Evolutionary conservation across 2,329 filamentous ascomycete genomes (phyloP).

Genomic region (Fusarium xyrophilum): DNA sequence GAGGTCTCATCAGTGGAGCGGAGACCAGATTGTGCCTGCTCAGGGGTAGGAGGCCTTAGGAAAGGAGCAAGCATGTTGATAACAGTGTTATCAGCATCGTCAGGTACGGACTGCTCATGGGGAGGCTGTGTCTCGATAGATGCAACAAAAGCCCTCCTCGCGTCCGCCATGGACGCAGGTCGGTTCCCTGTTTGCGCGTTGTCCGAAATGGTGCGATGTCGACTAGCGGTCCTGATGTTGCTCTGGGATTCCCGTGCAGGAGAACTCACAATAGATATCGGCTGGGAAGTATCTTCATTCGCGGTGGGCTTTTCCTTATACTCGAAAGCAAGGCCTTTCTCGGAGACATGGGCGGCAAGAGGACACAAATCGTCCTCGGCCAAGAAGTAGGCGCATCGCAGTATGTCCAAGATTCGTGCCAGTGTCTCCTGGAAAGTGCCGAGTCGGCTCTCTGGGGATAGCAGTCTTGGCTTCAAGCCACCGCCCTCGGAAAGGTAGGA

Average conservation of each 20-base stretch:
- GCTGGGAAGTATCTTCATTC: slow-evolving; percentile 3
- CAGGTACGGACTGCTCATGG: slow-evolving; percentile 26
- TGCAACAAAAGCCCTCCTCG: slow-evolving; percentile 2
- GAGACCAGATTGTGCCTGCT: slow-evolving; percentile 42
- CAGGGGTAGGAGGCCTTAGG: slow-evolving; percentile 54
- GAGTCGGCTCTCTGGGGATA: slow-evolving; percentile 44
- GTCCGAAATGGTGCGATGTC: slow-evolving; percentile 17
- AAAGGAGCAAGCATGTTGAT: slow-evolving; percentile 59
- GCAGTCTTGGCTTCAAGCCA: slow-evolving; percentile 51
- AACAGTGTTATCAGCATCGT: slow-evolving; percentile 50
- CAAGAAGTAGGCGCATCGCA: slow-evolving; percentile 57
- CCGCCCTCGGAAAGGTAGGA: slow-evolving; percentile 47
- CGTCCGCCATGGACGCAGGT: neutral
- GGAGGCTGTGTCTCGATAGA: slow-evolving; percentile 15
- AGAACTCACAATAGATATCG: slow-evolving; percentile 29
- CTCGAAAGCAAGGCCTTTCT: slow-evolving; percentile 46
- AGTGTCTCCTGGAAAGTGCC: slow-evolving; percentile 48
- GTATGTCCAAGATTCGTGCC: slow-evolving; percentile 57
- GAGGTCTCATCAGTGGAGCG: slow-evolving; percentile 52
- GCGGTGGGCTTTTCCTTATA: slow-evolving; percentile 35
- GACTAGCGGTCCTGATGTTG: slow-evolving; percentile 11
- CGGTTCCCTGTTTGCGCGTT: slow-evolving; percentile 14
- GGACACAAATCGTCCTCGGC: slow-evolving; percentile 52
- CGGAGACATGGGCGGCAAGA: slow-evolving; percentile 42
- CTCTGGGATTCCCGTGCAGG: slow-evolving; percentile 7